A percentile compares a stretch with the other conserved stretches of the same genome.
These are phyloP conservation scores for Rhizopus stolonifer DNA, from an alignment of 371 early-diverging fungal species.

Conservation along the genomic window DNA sequence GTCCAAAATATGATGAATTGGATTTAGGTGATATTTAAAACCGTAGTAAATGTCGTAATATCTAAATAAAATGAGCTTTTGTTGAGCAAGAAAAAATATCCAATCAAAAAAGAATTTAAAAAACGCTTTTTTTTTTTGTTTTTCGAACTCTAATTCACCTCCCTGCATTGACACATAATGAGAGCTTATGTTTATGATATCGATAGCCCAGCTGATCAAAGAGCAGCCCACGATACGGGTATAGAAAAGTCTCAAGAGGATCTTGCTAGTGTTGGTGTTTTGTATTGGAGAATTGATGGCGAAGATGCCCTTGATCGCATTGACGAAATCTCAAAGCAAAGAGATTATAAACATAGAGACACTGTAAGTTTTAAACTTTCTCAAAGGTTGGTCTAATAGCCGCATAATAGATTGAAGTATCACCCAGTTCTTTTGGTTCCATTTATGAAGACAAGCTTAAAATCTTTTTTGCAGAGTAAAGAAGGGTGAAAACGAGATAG, in stretches of 20 bases:
- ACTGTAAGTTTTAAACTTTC: constrained; percentile 49
- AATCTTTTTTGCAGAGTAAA: constrained; percentile 86
- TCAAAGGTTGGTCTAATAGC: neutral
- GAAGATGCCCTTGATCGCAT: constrained; percentile 57
- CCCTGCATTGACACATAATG: constrained; percentile 44
- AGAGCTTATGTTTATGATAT: constrained; percentile 67
- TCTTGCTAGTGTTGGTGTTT: constrained; percentile 69
- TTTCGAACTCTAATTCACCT: neutral
- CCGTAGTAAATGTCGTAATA: too few relatives aligned
- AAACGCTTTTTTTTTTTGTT: neutral
- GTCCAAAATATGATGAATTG: constrained; percentile 28
- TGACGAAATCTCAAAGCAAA: constrained; percentile 68
- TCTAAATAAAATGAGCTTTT: too few relatives aligned
- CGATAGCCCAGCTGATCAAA: constrained; percentile 50
- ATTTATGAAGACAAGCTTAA: constrained; percentile 89
- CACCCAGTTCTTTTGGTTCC: constrained; percentile 72
- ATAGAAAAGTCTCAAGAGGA: constrained; percentile 62
- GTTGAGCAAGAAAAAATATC: neutral
- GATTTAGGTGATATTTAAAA: constrained; percentile 25
- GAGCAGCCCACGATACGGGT: constrained; percentile 73
- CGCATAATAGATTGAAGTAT: constrained; percentile 54
- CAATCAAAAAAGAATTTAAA: neutral
- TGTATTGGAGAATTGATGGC: constrained; percentile 72
- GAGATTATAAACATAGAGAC: constrained; percentile 90
- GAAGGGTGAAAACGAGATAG: constrained; percentile 15